A percentile compares a stretch with the other conserved stretches of the same genome.
phyloP scores from a whole-genome alignment of 1,284 basidiomycete genomes.

The Cryptococcus hybrid region DNA sequence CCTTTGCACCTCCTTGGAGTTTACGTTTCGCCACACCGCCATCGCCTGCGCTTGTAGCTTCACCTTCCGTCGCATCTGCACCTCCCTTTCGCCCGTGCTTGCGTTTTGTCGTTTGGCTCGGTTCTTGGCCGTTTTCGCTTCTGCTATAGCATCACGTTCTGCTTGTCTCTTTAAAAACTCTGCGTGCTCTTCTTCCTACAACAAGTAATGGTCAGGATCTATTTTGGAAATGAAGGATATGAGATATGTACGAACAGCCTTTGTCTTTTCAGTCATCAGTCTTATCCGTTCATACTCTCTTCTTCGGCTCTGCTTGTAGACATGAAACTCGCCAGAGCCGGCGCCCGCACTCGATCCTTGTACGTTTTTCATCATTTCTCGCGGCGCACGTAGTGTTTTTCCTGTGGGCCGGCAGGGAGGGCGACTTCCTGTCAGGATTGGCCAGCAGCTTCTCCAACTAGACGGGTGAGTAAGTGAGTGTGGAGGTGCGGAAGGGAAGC shows the following conservation, averaged over 20 bases:
- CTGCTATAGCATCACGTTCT: conserved; percentile 63
- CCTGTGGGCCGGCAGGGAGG: conserved; percentile 62
- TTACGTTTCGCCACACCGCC: conserved; percentile 34
- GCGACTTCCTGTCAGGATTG: conserved; percentile 74
- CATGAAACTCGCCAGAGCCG: conserved; percentile 94
- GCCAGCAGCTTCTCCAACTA: conserved; percentile 83
- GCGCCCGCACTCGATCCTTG: conserved; percentile 86
- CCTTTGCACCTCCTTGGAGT: conserved; percentile 29
- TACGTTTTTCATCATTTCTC: conserved; percentile 99
- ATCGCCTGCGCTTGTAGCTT: conserved; percentile 1
- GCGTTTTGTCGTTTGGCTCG: conserved; percentile 83
- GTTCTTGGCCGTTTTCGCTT: conserved; percentile 89
- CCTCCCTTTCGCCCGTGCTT: conserved; percentile 62
- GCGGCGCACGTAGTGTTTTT: conserved; percentile 68
- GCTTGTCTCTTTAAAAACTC: conserved; percentile 68
- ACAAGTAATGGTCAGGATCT: background rate
- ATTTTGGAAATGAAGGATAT: background rate
- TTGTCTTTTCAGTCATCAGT: conserved; percentile 78
- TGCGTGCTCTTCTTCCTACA: conserved; percentile 61
- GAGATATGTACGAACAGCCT: conserved; percentile 59
- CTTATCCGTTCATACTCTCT: conserved; percentile 94
- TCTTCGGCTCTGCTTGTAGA: conserved; percentile 92
- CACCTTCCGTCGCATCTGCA: conserved; percentile 9
- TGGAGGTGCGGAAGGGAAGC: background rate
- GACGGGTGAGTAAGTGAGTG: background rate